A percentile compares a stretch with the other conserved stretches of the same genome.
Evolutionary conservation across 768 basidiomycete genomes (phyloP).

Genomic region (Tephrocybe rancida): DNA sequence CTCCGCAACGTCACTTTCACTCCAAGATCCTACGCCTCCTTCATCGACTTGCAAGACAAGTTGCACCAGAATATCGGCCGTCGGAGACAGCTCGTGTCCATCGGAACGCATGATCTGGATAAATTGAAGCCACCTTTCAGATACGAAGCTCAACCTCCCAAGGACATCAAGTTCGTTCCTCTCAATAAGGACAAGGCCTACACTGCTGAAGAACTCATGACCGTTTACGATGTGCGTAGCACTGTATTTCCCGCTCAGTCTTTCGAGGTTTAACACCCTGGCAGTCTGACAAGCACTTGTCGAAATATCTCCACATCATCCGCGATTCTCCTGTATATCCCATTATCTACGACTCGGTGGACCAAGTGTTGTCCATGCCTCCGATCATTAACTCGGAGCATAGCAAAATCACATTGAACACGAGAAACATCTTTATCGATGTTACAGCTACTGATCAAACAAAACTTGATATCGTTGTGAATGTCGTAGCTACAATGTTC

Average conservation of each 20-base stretch:
- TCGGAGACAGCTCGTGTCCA: conserved; percentile 87
- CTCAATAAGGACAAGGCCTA: conserved; percentile 78
- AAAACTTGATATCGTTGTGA: conserved; percentile 93
- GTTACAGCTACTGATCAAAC: conserved; percentile 96
- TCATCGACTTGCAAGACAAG: conserved; percentile 99
- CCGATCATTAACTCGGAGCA: conserved; percentile 98
- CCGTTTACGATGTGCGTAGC: conserved; percentile 79
- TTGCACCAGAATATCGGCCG: conserved; percentile 96
- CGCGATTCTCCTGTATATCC: conserved; percentile 96
- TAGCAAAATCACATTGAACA: conserved; percentile 95
- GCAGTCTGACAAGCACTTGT: conserved; percentile 91
- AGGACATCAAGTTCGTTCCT: conserved; percentile 90
- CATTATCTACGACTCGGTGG: conserved; percentile 91
- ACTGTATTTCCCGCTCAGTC: background rate
- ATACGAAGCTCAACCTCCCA: conserved; percentile 80
- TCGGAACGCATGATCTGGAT: conserved; percentile 97
- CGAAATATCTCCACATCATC: conserved; percentile 89
- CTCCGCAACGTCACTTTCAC: conserved; percentile 91
- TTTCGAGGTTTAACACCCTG: background rate
- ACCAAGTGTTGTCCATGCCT: conserved; percentile 92
- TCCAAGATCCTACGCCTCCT: conserved; percentile 86
- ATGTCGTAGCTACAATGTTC: conserved; percentile 97
- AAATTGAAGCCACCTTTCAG: conserved; percentile 86
- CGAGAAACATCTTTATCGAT: conserved; percentile 94
- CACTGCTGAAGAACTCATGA: conserved; percentile 91